These are phyloP conservation scores for Erysimum cheiranthoides DNA, from an alignment of 345 rosid genomes.

Conservation along the genomic window DNA sequence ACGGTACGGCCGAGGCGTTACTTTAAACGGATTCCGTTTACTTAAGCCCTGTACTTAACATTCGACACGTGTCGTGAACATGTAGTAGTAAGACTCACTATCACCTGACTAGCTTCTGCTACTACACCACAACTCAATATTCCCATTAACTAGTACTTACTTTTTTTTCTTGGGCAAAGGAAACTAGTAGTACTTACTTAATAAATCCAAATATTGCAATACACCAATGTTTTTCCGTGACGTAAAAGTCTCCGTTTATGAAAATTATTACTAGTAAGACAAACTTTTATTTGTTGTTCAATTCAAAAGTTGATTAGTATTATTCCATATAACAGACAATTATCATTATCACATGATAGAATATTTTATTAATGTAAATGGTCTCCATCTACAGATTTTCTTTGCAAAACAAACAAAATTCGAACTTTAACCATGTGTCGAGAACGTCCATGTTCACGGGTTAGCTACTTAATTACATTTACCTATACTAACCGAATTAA, in stretches of 20 bases:
- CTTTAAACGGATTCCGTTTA: constrained; percentile 39
- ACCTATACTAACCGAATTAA: not conserved
- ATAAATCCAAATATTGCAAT: not conserved
- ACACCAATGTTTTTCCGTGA: not conserved
- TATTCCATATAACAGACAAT: not conserved
- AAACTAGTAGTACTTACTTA: not conserved
- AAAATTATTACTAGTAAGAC: not conserved
- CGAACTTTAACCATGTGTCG: constrained; percentile 7
- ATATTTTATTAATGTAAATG: not conserved
- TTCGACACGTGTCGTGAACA: constrained; percentile 13
- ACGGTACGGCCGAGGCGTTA: constrained; percentile 33
- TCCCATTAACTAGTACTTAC: too few relatives aligned
- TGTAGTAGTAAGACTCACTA: not conserved
- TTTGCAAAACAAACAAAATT: constrained; percentile 6
- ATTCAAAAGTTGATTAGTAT: not conserved
- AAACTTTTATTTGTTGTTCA: not conserved
- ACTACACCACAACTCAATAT: not conserved
- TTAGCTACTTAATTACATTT: not conserved
- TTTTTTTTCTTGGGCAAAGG: too few relatives aligned
- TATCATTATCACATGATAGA: not conserved
- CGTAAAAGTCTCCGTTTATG: not conserved
- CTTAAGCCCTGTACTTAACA: not conserved
- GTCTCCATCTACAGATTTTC: not conserved
- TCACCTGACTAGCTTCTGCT: constrained; percentile 23
- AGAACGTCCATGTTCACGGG: constrained; percentile 15